Evolutionary conservation across 352 stramenopile genomes (phyloP).

Genomic region (Phytophthora citricola): DNA sequence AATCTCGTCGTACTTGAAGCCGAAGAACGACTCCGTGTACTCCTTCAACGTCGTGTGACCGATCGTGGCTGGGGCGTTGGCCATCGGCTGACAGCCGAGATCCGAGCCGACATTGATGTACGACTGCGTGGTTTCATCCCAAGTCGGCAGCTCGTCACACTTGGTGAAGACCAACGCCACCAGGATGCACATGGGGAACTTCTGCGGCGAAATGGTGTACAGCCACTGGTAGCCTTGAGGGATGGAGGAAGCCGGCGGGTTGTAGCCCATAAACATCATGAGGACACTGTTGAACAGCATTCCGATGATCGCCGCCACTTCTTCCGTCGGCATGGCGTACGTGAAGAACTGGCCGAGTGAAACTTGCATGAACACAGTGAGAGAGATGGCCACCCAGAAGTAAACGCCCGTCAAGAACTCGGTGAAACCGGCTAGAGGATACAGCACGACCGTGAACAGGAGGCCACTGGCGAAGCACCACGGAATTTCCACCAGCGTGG

Average conservation of each 20-base stretch:
- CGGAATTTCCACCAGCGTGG: constrained; percentile 41
- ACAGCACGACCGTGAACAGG: constrained; percentile 77
- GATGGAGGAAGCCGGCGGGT: constrained; percentile 24
- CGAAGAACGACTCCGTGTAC: constrained; percentile 34
- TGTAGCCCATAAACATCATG: constrained; percentile 41
- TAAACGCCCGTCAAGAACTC: constrained; percentile 45
- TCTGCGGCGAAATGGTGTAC: constrained; percentile 15
- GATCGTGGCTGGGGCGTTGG: background rate
- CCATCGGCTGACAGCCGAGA: constrained; percentile 10
- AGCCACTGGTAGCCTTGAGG: constrained; percentile 21
- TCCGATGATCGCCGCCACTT: constrained; percentile 50
- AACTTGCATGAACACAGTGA: constrained; percentile 50
- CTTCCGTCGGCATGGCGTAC: constrained; percentile 48
- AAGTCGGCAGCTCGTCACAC: constrained; percentile 20
- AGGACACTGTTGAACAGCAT: constrained; percentile 54
- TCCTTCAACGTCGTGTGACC: constrained; percentile 16
- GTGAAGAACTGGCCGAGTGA: constrained; percentile 83
- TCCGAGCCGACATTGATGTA: constrained; percentile 6
- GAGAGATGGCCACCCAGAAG: constrained; percentile 33
- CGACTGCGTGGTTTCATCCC: constrained; percentile 5
- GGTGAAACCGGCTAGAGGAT: constrained; percentile 82
- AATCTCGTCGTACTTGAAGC: constrained; percentile 29
- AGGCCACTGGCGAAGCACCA: constrained; percentile 32
- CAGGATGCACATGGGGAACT: constrained; percentile 31
- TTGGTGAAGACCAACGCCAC: constrained; percentile 31